phyloP scores from a whole-genome alignment of 2,329 filamentous ascomycete species.

The Fusarium camptoceras region DNA sequence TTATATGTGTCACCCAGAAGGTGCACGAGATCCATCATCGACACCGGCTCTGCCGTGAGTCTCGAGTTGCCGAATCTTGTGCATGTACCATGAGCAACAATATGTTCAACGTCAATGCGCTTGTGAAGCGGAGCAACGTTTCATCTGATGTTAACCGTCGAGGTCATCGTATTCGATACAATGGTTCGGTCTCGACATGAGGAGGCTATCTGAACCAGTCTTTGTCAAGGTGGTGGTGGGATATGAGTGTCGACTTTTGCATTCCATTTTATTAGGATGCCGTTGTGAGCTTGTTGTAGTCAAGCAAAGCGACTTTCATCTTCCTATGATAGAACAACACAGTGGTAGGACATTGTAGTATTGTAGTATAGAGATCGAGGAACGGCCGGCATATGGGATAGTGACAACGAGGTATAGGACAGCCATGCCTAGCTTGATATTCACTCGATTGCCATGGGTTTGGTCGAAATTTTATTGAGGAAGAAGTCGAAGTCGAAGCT shows the following conservation, averaged over 20 bases:
- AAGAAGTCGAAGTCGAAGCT: neutral
- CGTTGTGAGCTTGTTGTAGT: neutral
- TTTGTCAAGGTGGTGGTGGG: neutral
- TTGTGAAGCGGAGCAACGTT: constrained; percentile 32
- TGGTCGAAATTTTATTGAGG: fast-evolving
- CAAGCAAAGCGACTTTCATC: neutral
- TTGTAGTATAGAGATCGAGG: neutral
- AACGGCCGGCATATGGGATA: neutral
- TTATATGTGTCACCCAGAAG: neutral
- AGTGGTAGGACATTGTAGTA: neutral
- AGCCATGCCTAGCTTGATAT: neutral
- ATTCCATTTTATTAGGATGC: fast-evolving
- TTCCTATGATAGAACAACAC: fast-evolving
- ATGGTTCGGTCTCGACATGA: neutral
- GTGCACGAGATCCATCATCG: neutral
- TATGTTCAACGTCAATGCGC: constrained; percentile 25
- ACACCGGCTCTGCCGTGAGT: constrained; percentile 5
- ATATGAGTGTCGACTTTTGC: neutral
- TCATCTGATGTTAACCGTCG: neutral
- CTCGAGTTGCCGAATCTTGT: constrained; percentile 27
- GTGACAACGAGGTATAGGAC: too few relatives aligned
- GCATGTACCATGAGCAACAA: constrained; percentile 6
- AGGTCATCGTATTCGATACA: neutral
- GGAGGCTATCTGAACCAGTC: neutral
- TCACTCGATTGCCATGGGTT: fast-evolving